phyloP scores from a whole-genome alignment of 2,329 filamentous ascomycete genomes.

The Arthrinium puccinioides region DNA sequence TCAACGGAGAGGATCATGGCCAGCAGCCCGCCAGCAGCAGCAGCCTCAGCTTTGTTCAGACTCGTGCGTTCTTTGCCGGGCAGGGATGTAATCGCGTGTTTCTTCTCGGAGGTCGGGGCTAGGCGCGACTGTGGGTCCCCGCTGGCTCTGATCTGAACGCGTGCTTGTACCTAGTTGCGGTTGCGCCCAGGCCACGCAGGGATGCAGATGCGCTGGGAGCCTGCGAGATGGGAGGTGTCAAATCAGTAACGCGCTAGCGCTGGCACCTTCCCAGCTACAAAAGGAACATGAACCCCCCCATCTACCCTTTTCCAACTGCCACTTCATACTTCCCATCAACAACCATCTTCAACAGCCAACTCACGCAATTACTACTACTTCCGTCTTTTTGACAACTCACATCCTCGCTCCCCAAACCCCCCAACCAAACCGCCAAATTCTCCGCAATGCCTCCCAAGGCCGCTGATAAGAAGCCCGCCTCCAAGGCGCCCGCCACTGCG shows the following conservation, averaged over 20 bases:
- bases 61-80: too few species aligned
- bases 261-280: constrained; percentile 54
- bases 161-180: too few species aligned
- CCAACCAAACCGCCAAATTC: constrained; percentile 15
- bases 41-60: too few species aligned
- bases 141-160: too few species aligned
- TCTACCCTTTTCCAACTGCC: constrained; percentile 32
- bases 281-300: constrained; percentile 47
- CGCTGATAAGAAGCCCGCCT: constrained; percentile 97
- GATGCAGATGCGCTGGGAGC: too few species aligned
- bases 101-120: too few species aligned
- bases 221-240: too few species aligned
- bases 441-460: constrained; percentile 95
- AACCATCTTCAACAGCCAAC: constrained; percentile 16
- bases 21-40: too few species aligned
- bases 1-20: too few species aligned
- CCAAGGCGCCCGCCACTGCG: constrained; percentile 81
- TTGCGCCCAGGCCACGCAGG: too few species aligned
- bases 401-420: constrained; percentile 11
- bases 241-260: constrained; percentile 52
- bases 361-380: constrained; percentile 14
- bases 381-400: constrained; percentile 11
- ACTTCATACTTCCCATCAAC: constrained; percentile 22
- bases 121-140: too few species aligned
- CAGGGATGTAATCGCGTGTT: too few species aligned